Base-by-base conservation (phyloP, 2,329 filamentous ascomycete genomes). In the Aureobasidium sp. region DNA sequence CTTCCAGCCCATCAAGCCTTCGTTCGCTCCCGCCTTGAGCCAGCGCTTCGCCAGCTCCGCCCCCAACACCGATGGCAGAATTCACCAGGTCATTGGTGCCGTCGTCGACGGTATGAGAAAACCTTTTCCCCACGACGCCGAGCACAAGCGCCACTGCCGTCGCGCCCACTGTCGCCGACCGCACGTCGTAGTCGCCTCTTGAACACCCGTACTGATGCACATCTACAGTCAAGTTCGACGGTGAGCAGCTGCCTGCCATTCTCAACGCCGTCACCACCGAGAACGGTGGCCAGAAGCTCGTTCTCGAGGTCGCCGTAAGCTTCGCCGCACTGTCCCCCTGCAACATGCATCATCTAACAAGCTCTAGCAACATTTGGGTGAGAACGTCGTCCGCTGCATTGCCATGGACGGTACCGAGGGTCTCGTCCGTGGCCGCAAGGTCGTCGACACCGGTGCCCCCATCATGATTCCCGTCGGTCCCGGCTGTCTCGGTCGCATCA, bases 391-490 rank as follows among this genome's bases (percentile, higher is more conserved):
- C 79, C 88, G 94, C 80, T 96, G 91, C 81, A 99, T 99, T 96
- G 94, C 94, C 81, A 99, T 99, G 94, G 94, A 99, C 82, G 94
- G 93, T 95, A 99, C 93, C 77, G 94, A 97, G 85, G 94, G 94
- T 94, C 91, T 99, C 73, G 89, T 93, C 77, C 93, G 94, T 86
- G 94, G 94, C 77, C 81, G 86, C 75, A 84, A 85, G 78, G 91
- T 87, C 71, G 79, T 78, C 72, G 94, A 99, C 81, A 97, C 93
- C 76, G 94, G 94, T 77, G 82, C 86, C 70, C 94, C 94, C 76
- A 99, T 99, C 84, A 91, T 85, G 81, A 92, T 99, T 73, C 93
- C 93, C 76, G 93, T 97, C 80, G 94, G 94, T 74, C 85, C 86
- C 76, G 90, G 83, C 77, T 96, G 91, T 70, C 90, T 99, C 72